Conservation (phyloP, 352 stramenopile species). For the Phytophthora ohioensis region DNA sequence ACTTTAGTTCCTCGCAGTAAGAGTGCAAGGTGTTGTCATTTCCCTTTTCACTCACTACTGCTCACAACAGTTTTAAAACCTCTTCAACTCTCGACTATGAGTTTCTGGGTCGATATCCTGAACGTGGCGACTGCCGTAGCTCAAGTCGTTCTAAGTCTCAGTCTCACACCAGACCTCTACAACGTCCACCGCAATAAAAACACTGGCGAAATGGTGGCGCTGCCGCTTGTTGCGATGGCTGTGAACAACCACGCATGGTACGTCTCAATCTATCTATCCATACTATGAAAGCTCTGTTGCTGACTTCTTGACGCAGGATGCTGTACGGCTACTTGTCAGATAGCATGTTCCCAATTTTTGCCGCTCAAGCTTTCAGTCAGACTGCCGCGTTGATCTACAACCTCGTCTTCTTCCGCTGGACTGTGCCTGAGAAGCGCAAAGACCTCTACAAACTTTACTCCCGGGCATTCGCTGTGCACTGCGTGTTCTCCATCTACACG, state of each 20-base stretch:
- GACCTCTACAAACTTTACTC: conserved; percentile 16
- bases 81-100: conserved; percentile 10
- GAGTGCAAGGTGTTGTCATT: conserved; percentile 1
- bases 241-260: conserved; percentile 40
- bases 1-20: not conserved
- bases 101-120: conserved; percentile 30
- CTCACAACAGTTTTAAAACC: not conserved
- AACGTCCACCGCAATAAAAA: conserved; percentile 29
- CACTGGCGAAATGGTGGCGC: conserved; percentile 28
- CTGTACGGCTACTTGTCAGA: conserved; percentile 34
- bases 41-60: conserved; percentile 1
- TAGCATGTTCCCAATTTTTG: conserved; percentile 43
- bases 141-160: conserved; percentile 33
- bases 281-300: not conserved
- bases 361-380: conserved; percentile 32
- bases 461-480: conserved; percentile 19
- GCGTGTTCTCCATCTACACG: conserved; percentile 42
- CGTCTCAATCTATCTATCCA: not conserved
- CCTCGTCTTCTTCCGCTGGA: conserved; percentile 33
- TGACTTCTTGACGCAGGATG: conserved; percentile 19
- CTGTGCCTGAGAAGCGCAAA: conserved; percentile 20
- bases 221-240: conserved; percentile 33
- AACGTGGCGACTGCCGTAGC: conserved; percentile 24
- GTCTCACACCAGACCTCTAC: conserved; percentile 30
- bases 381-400: conserved; percentile 27